These are phyloP conservation scores for Cyclotella kingstonii DNA, from an alignment of 108 stramenopile species.

Conservation along the genomic window DNA sequence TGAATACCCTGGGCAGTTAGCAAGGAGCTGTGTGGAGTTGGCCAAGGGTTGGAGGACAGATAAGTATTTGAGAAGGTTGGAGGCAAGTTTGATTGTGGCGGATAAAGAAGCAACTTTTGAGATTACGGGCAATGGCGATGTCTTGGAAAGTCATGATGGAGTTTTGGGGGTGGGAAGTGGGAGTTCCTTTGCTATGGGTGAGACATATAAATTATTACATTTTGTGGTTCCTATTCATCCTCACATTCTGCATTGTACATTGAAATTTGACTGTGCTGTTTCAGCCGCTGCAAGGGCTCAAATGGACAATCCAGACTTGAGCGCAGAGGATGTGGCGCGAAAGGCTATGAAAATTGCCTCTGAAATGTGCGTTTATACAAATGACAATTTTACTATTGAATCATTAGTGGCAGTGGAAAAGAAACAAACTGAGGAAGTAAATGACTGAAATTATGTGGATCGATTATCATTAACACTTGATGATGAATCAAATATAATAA, in stretches of 20 bases:
- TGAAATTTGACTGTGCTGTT: conserved; percentile 3
- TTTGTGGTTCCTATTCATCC: background rate
- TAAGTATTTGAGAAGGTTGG: conserved; percentile 93
- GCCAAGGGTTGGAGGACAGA: conserved; percentile 99
- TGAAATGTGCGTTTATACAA: conserved; percentile 97
- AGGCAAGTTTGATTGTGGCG: conserved; percentile 89
- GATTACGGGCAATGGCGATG: conserved; percentile 97
- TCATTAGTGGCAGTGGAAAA: conserved; percentile 53
- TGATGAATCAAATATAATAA: no score
- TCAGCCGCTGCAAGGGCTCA: conserved; percentile 94
- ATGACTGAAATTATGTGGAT: no score
- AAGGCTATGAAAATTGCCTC: conserved; percentile 93
- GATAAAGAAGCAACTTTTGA: conserved; percentile 84
- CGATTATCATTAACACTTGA: no score
- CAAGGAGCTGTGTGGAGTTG: conserved; percentile 92
- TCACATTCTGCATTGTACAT: background rate
- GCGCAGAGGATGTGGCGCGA: conserved; percentile 89
- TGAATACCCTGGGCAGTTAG: conserved; percentile 93
- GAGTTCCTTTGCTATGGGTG: conserved; percentile 76
- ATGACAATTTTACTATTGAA: conserved; percentile 82
- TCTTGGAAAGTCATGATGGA: conserved; percentile 92
- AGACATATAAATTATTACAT: conserved; percentile 29
- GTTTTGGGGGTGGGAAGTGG: conserved; percentile 90
- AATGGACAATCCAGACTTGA: conserved; percentile 76
- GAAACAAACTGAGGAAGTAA: conserved; percentile 1